These are phyloP conservation scores for Penicillium oxalicum DNA, from an alignment of 2,329 filamentous ascomycete genomes.

Conservation along the genomic window DNA sequence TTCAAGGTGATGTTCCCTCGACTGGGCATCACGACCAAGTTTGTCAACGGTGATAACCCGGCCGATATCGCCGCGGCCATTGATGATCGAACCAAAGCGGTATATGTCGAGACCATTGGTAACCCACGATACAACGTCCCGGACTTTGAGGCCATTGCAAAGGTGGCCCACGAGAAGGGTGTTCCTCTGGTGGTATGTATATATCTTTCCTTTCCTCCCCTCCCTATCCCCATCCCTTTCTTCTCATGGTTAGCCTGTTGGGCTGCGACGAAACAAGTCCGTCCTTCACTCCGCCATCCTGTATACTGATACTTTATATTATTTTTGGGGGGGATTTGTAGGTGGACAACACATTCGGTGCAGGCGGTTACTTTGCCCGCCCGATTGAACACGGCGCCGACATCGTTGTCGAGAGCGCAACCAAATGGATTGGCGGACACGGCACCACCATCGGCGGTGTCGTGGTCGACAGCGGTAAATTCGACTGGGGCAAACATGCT, in stretches of 20 bases:
- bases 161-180: constrained; percentile 66
- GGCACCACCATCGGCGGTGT: constrained; percentile 86
- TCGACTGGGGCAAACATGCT: constrained; percentile 83
- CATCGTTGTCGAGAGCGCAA: constrained; percentile 89
- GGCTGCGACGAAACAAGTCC: too few species aligned
- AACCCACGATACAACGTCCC: constrained; percentile 93
- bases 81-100: constrained; percentile 86
- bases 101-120: constrained; percentile 87
- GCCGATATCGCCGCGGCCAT: constrained; percentile 76
- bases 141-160: constrained; percentile 80
- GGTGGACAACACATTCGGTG: constrained; percentile 94
- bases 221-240: too few species aligned
- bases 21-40: constrained; percentile 83
- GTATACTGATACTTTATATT: too few species aligned
- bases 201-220: background rate
- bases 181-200: constrained; percentile 56
- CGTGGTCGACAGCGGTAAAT: constrained; percentile 82
- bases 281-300: too few species aligned
- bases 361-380: constrained; percentile 79
- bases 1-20: constrained; percentile 85
- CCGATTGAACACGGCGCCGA: constrained; percentile 89
- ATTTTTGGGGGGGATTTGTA: constrained; percentile 27
- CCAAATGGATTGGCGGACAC: constrained; percentile 96
- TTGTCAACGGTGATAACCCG: constrained; percentile 72
- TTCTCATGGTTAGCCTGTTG: too few species aligned